Base-by-base conservation (phyloP, 306 rosid species). In the Fragaria nilgerrensis region DNA sequence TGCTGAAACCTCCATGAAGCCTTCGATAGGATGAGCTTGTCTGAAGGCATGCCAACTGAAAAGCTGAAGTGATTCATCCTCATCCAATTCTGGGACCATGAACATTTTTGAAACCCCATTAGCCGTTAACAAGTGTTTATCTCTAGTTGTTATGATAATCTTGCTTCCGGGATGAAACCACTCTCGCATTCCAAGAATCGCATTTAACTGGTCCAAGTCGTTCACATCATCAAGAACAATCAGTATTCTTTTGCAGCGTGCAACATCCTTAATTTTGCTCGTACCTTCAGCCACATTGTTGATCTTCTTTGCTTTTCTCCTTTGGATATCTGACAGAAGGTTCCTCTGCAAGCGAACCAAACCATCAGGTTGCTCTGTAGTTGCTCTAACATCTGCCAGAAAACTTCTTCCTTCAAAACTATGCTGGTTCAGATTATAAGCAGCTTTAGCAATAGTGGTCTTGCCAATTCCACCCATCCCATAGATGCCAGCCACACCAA, bases 391-490 rank as follows among this genome's bases (percentile, higher is more conserved):
- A 11, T 22, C 64, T 58, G 34, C 32, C 23, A 58, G 64, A 58
- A 58, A 58, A 1, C 64, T 58, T 10, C 32, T 22, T 58, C 32
- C 64, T 58, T 22, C 32, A 58, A 22, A 58, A 2, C 34, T 58
- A 22, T 58, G 32, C 5, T 1, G 5, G 16, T 58, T 58, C 64
- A 58, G 5, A 11, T 58, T 58, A 58, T 22, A 58, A 58, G 32
- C 34, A 58, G 64, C 64, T 58, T 58, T 58, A 9, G 64, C 64
- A 58, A 22, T 58, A 1, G 62, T 55, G 62, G 62, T 55, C 62
- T 55, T 55, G 27, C 29, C 62, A 55, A 55, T 55, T 55, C 62
- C 32, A 58, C 64, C 64, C 64, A 58, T 58, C 32, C 64, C 32
- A 1, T 23, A 22, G 15, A 58, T 58, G 15, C 64, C 64, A 22